A percentile compares a stretch with the other conserved stretches of the same genome.
Evolutionary conservation across 2,329 filamentous ascomycete genomes (phyloP).

Genomic region (Capronia coronata): DNA sequence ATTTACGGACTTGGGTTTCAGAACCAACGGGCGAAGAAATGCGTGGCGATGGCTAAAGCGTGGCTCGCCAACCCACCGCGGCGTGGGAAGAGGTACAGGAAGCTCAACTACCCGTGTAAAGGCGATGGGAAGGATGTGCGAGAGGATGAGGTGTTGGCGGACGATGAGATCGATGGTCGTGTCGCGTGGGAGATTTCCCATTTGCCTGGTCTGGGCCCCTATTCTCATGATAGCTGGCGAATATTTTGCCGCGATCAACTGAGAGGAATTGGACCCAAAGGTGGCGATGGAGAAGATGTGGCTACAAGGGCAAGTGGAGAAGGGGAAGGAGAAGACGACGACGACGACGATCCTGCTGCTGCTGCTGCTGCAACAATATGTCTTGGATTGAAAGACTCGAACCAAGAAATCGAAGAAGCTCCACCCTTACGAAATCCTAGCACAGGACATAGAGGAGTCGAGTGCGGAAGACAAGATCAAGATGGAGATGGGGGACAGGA

Average conservation of each 20-base stretch:
- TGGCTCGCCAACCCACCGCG: conserved; percentile 62
- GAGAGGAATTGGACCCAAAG: conserved; percentile 53
- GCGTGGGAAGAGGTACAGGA: conserved; percentile 52
- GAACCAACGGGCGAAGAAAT: conserved; percentile 57
- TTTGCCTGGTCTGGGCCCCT: conserved; percentile 67
- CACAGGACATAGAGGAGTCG: too few species aligned
- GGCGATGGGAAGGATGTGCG: conserved; percentile 46
- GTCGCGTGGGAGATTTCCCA: conserved; percentile 78
- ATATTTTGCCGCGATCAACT: conserved; percentile 84
- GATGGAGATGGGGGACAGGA: not conserved
- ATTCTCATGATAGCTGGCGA: conserved; percentile 83
- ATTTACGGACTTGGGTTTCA: conserved; percentile 68
- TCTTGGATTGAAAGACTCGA: too few species aligned
- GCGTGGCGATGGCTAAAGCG: conserved; percentile 62
- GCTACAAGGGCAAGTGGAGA: not conserved
- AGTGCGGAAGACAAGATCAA: conserved; percentile 30
- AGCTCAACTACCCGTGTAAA: conserved; percentile 49
- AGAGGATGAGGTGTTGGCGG: conserved; percentile 43
- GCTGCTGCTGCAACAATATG: too few species aligned
- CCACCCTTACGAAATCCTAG: too few species aligned
- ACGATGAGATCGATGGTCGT: conserved; percentile 44
- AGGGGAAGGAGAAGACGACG: not conserved
- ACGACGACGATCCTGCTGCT: too few species aligned
- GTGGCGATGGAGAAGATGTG: conserved; percentile 57
- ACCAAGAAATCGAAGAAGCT: too few species aligned